Conservation (phyloP, 805 yeast genomes). For the Yarrowia keelungensis region DNA sequence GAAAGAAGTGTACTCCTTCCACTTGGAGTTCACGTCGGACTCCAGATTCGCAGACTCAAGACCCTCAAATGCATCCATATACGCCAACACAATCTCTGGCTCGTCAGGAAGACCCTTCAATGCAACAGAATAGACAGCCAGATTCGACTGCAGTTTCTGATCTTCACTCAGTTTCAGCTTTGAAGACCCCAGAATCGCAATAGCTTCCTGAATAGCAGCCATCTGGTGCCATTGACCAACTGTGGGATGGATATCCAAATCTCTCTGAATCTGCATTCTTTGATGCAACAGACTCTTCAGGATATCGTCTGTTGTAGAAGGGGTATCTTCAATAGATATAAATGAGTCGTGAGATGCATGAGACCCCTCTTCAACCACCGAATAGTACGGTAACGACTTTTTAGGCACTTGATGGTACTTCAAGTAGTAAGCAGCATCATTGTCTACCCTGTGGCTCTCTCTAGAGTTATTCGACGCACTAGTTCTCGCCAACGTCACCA, state of each 20-base stretch:
- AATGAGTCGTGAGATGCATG: background rate
- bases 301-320: conserved; percentile 2
- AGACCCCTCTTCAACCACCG: background rate
- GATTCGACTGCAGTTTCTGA: conserved; percentile 11
- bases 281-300: background rate
- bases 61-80: conserved; percentile 23
- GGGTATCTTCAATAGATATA: conserved; percentile 16
- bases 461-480: no score
- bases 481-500: background rate
- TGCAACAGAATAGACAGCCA: conserved; percentile 7
- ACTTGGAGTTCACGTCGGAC: conserved; percentile 3
- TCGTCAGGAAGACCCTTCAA: conserved; percentile 10
- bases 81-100: conserved; percentile 11
- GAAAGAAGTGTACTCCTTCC: conserved; percentile 1
- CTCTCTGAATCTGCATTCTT: conserved; percentile 16
- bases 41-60: background rate
- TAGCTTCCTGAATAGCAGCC: conserved; percentile 16
- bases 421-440: conserved; percentile 15
- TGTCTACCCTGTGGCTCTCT: no score
- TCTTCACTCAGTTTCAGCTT: conserved; percentile 13
- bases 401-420: conserved; percentile 14
- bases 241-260: conserved; percentile 11
- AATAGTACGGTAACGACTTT: background rate
- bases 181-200: conserved; percentile 10
- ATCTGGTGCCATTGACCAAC: conserved; percentile 7